Percentiles rank a stretch among this genome's conserved stretches.
These are phyloP conservation scores for Fusarium sp. DNA, from an alignment of 2,329 filamentous ascomycete species.

Conservation along the genomic window DNA sequence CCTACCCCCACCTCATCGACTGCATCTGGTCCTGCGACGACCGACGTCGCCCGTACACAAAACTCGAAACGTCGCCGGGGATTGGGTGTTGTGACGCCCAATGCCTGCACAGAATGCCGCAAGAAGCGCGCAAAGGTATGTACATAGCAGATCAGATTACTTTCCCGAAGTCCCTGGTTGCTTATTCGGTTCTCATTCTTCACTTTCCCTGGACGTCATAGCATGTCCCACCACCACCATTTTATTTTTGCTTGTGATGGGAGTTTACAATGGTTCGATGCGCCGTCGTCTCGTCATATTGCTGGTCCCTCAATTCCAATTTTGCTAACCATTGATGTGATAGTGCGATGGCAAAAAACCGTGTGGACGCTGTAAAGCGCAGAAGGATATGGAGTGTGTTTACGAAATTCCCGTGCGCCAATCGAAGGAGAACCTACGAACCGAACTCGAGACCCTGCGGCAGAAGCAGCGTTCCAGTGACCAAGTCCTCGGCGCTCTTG, in stretches of 20 bases:
- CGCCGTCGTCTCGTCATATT: not conserved
- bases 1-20: slow-evolving; percentile 49
- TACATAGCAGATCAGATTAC: not conserved
- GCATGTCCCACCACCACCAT: not conserved
- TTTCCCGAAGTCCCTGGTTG: not conserved
- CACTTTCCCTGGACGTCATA: slow-evolving; percentile 1
- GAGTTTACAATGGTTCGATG: not conserved
- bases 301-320: not conserved
- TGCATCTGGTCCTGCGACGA: slow-evolving; percentile 35
- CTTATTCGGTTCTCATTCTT: slow-evolving; percentile 1
- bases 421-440: slow-evolving; percentile 71
- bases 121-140: slow-evolving; percentile 72
- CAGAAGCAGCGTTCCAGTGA: slow-evolving; percentile 67
- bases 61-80: slow-evolving; percentile 66
- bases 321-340: slow-evolving; percentile 28
- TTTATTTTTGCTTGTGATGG: not conserved
- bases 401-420: slow-evolving; percentile 74
- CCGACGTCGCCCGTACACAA: slow-evolving; percentile 43
- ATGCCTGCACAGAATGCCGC: slow-evolving; percentile 71
- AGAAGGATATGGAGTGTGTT: slow-evolving; percentile 68
- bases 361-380: slow-evolving; percentile 66
- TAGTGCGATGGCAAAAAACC: slow-evolving; percentile 71
- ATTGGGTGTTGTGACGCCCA: slow-evolving; percentile 68
- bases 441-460: slow-evolving; percentile 69
- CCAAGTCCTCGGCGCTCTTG: slow-evolving; percentile 66